These are phyloP conservation scores for Exophiala aquamarina DNA, from an alignment of 2,329 filamentous ascomycete species.

Conservation along the genomic window DNA sequence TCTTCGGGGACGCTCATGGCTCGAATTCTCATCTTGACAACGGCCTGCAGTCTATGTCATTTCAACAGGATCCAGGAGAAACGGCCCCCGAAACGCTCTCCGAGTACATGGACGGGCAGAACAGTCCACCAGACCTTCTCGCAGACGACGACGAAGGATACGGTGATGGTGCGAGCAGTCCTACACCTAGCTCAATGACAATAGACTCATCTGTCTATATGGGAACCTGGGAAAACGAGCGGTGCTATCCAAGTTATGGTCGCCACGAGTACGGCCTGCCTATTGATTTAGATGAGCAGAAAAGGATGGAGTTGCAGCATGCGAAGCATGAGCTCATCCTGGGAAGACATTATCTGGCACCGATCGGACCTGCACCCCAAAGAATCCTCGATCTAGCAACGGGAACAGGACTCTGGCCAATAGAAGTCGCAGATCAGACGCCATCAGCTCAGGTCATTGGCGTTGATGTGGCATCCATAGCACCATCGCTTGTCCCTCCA, in stretches of 20 bases:
- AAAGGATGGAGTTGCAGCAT: constrained; percentile 17
- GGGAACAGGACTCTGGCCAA: constrained; percentile 20
- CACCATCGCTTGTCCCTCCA: constrained; percentile 9
- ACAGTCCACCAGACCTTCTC: no score
- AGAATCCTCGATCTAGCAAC: constrained; percentile 21
- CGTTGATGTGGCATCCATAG: constrained; percentile 14
- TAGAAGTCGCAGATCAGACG: constrained; percentile 39
- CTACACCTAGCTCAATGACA: not conserved
- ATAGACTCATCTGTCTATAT: constrained; percentile 10
- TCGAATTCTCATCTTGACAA: no score
- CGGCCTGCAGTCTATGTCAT: no score
- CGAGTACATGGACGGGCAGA: no score
- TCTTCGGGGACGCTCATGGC: no score
- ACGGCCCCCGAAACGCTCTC: no score
- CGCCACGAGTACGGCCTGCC: constrained; percentile 14
- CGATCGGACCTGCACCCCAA: constrained; percentile 10
- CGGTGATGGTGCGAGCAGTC: no score
- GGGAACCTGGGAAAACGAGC: constrained; percentile 11
- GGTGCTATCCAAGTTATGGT: constrained; percentile 12
- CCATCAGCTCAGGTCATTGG: constrained; percentile 34
- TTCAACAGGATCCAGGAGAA: no score
- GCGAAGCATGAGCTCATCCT: constrained; percentile 12
- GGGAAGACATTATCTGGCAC: constrained; percentile 8
- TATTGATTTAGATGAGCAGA: constrained; percentile 17
- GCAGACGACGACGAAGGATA: no score